Percentiles rank a stretch among this genome's conserved stretches.
Evolutionary conservation across 176 grass and related monocot species (phyloP).

Genomic region (Eleusine indica): DNA sequence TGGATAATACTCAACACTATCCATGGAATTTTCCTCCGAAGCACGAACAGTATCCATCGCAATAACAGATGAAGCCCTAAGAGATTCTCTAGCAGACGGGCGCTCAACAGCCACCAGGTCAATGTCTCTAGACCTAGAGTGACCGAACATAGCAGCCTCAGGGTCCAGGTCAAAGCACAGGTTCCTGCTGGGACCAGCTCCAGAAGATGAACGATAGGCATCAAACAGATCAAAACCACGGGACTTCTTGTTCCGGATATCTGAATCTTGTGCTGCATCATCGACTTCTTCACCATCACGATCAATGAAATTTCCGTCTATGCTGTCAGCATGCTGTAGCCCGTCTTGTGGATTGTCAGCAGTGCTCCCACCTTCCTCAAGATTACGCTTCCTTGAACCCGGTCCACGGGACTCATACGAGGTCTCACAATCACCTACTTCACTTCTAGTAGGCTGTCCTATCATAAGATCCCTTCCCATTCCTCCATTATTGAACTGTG

Average conservation of each 20-base stretch:
- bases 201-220: slow-evolving; percentile 60
- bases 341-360: slow-evolving; percentile 82
- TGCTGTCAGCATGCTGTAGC: slow-evolving; percentile 81
- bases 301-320: slow-evolving; percentile 89
- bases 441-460: slow-evolving; percentile 92
- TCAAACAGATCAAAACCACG: slow-evolving; percentile 82
- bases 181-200: slow-evolving; percentile 90
- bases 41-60: slow-evolving; percentile 78
- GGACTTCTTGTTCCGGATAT: slow-evolving; percentile 61
- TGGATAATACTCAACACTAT: slow-evolving; percentile 96
- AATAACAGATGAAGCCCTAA: slow-evolving; percentile 89
- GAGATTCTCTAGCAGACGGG: slow-evolving; percentile 70
- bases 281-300: slow-evolving; percentile 96
- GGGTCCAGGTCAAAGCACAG: slow-evolving; percentile 68
- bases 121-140: slow-evolving; percentile 54
- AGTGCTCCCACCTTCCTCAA: slow-evolving; percentile 97
- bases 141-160: slow-evolving; percentile 57
- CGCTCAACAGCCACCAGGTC: slow-evolving; percentile 49
- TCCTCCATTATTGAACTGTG: slow-evolving; percentile 55
- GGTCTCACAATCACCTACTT: slow-evolving; percentile 90
- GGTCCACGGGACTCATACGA: slow-evolving; percentile 95
- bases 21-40: slow-evolving; percentile 82
- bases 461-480: slow-evolving; percentile 98
- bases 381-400: slow-evolving; percentile 86
- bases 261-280: slow-evolving; percentile 81